Evolutionary conservation across 176 grass and related monocot species (phyloP).

Genomic region (Luzula sylvatica): DNA sequence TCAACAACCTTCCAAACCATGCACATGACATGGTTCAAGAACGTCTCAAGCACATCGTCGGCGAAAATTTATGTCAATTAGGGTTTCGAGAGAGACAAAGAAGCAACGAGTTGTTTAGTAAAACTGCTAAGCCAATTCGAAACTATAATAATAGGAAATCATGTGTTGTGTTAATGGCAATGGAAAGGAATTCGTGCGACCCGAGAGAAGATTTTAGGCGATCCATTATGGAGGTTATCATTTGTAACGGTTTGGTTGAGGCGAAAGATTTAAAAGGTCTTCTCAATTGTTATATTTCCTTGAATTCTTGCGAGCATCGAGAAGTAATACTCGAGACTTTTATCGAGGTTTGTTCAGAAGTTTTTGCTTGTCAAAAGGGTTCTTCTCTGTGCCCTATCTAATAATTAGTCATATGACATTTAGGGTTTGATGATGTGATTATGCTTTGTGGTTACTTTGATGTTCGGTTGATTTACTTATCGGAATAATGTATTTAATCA

Average conservation of each 20-base stretch:
- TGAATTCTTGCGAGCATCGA: constrained; percentile 68
- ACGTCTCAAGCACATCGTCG: constrained; percentile 45
- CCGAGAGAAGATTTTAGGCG: constrained; percentile 61
- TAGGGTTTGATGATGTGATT: not conserved
- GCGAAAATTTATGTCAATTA: not conserved
- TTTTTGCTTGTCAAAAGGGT: constrained; percentile 35
- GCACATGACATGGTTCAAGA: constrained; percentile 69
- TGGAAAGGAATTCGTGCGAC: constrained; percentile 54
- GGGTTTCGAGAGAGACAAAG: not conserved
- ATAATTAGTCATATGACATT: not conserved
- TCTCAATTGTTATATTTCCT: constrained; percentile 78
- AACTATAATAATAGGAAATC: constrained; percentile 12
- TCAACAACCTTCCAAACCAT: constrained; percentile 32
- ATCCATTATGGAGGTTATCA: constrained; percentile 76
- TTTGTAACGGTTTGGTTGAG: constrained; percentile 57
- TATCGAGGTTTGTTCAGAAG: constrained; percentile 68
- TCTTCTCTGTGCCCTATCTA: no score
- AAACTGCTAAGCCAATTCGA: not conserved
- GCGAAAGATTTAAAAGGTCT: constrained; percentile 69
- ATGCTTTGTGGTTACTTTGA: not conserved
- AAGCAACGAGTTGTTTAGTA: not conserved
- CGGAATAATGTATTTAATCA: no score
- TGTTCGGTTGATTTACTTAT: not conserved
- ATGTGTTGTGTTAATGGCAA: constrained; percentile 59
- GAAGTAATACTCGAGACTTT: constrained; percentile 79